phyloP scores from a whole-genome alignment of 495 filamentous ascomycete genomes.

The Trichocladium antarcticum region DNA sequence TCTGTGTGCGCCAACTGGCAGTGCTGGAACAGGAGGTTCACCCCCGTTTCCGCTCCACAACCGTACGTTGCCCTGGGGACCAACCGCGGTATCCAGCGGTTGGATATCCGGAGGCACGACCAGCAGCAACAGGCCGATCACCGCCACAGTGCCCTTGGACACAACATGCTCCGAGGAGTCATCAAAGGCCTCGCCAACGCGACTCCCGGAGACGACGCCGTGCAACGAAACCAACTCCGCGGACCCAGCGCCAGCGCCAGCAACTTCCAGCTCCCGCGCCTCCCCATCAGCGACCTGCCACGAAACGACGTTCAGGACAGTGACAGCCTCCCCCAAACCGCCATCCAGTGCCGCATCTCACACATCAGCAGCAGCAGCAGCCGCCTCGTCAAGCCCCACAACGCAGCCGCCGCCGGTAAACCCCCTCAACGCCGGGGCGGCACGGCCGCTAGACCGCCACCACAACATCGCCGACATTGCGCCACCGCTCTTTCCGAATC shows the following conservation, averaged over 20 bases:
- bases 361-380: neutral
- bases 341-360: too few species aligned
- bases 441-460: constrained; percentile 19
- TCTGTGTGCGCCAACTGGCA: neutral
- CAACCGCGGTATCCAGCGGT: neutral
- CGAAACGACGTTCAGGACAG: constrained; percentile 3
- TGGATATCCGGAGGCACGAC: neutral
- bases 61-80: constrained; percentile 4
- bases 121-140: neutral
- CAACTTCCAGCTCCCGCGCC: neutral
- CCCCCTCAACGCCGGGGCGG: constrained; percentile 17
- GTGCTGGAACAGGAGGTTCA: constrained; percentile 3
- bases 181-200: neutral
- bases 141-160: neutral
- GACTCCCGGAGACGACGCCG: constrained; percentile 8
- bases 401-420: constrained; percentile 3
- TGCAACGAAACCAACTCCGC: constrained; percentile 15
- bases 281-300: neutral
- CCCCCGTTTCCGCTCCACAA: constrained; percentile 13
- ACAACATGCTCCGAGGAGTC: constrained; percentile 14
- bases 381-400: neutral
- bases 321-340: neutral
- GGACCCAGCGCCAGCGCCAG: neutral
- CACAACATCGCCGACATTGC: constrained; percentile 11
- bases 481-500: neutral